Conservation (phyloP, 192 early-diverging fungal genomes). For the Entrophospora sp. region DNA sequence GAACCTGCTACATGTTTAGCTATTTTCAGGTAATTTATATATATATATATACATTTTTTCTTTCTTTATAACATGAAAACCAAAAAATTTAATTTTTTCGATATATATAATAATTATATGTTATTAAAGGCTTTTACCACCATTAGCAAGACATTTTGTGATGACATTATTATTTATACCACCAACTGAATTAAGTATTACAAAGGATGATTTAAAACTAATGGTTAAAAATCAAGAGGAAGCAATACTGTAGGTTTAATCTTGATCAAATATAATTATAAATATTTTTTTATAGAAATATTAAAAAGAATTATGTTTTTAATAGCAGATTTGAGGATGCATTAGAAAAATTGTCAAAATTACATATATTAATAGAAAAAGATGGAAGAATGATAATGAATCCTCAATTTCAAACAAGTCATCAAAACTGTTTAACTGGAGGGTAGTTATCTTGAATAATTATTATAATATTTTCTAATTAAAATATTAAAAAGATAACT, state of each 20-base stretch:
- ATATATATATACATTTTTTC: not conserved
- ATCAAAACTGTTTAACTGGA: slow-evolving; percentile 65
- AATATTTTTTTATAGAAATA: too few species aligned
- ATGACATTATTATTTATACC: slow-evolving; percentile 81
- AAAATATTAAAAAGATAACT: not conserved
- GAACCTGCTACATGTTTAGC: slow-evolving; percentile 91
- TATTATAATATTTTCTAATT: not conserved
- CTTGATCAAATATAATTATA: not conserved
- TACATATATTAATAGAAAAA: slow-evolving; percentile 56
- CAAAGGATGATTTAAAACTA: slow-evolving; percentile 49
- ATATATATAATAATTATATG: not conserved
- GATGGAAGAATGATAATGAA: slow-evolving; percentile 49
- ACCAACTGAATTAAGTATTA: slow-evolving; percentile 45
- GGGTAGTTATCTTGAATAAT: slow-evolving; percentile 31
- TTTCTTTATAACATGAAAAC: not conserved
- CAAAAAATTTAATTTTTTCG: not conserved
- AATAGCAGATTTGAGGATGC: slow-evolving; percentile 52
- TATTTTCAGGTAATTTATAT: slow-evolving; percentile 55
- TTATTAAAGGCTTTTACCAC: slow-evolving; percentile 57
- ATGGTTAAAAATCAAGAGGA: slow-evolving; percentile 44
- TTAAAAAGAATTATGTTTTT: not conserved
- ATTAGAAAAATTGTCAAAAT: slow-evolving; percentile 59
- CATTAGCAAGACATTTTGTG: slow-evolving; percentile 79
- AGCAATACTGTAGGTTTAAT: slow-evolving; percentile 12
- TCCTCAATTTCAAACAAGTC: slow-evolving; percentile 55